Percentiles rank a stretch among this genome's conserved stretches.
These are phyloP conservation scores for Amphibolis antarctica DNA, from an alignment of 106 monocot genomes.

Conservation along the genomic window DNA sequence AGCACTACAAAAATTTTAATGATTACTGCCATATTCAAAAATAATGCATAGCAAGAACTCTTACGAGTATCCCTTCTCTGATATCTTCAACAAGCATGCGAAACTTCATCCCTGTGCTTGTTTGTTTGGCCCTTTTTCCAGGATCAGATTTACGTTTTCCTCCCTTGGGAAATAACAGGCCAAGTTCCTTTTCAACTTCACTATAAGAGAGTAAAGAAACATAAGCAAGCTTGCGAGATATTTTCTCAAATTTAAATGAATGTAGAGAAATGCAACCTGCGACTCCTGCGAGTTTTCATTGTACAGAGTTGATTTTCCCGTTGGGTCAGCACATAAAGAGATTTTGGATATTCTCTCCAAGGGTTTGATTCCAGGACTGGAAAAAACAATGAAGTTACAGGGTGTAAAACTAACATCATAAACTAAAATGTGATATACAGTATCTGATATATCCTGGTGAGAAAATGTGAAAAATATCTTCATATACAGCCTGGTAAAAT, in stretches of 20 bases:
- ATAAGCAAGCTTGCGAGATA: background rate
- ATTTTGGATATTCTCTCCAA: slow-evolving; percentile 88
- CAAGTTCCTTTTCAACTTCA: slow-evolving; percentile 95
- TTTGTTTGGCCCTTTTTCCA: slow-evolving; percentile 54
- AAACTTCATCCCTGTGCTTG: slow-evolving; percentile 45
- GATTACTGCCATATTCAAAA: background rate
- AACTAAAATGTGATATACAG: background rate
- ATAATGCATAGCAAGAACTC: slow-evolving; percentile 1
- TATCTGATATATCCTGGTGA: background rate
- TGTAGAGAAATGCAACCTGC: slow-evolving; percentile 35
- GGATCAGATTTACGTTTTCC: slow-evolving; percentile 31
- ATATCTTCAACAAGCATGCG: slow-evolving; percentile 98
- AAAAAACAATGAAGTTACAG: slow-evolving; percentile 1
- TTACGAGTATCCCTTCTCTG: slow-evolving; percentile 93
- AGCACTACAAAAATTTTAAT: background rate
- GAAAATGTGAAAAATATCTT: too few species aligned
- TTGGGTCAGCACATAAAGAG: slow-evolving; percentile 88
- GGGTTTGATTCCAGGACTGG: slow-evolving; percentile 88
- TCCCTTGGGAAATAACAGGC: slow-evolving; percentile 60
- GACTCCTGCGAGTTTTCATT: slow-evolving; percentile 90
- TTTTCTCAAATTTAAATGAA: background rate
- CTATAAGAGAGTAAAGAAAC: slow-evolving; percentile 21
- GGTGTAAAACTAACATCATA: background rate
- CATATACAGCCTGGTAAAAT: too few species aligned
- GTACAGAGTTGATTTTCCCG: slow-evolving; percentile 87